Conservation (phyloP, 2,329 filamentous ascomycete species). For the Diplodia scrobiculata region DNA sequence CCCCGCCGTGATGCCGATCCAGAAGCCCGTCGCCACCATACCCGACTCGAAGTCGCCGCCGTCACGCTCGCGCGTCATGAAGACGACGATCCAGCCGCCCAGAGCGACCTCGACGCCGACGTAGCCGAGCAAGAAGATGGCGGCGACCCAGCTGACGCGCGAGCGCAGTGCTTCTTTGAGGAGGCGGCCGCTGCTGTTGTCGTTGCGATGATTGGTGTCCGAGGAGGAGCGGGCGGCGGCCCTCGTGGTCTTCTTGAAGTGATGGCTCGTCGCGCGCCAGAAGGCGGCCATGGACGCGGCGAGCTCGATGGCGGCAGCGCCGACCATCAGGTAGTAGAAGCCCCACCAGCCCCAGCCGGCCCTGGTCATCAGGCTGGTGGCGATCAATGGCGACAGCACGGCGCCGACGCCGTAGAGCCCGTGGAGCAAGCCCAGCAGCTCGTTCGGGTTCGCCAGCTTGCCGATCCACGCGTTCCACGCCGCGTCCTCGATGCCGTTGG, state of each 20-base stretch:
- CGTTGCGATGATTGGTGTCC: background rate
- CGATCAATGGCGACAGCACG: slow-evolving; percentile 68
- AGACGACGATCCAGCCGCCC: slow-evolving; percentile 80
- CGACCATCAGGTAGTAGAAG: slow-evolving; percentile 77
- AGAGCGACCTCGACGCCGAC: slow-evolving; percentile 76
- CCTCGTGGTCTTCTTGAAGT: slow-evolving; percentile 55
- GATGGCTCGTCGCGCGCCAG: slow-evolving; percentile 62
- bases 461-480: slow-evolving; percentile 66
- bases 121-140: slow-evolving; percentile 75
- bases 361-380: slow-evolving; percentile 71
- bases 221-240: slow-evolving; percentile 1
- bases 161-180: slow-evolving; percentile 55
- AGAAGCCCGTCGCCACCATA: slow-evolving; percentile 32
- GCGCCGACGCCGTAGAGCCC: slow-evolving; percentile 72
- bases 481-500: slow-evolving; percentile 68
- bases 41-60: slow-evolving; percentile 30
- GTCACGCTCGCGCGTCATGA: slow-evolving; percentile 77
- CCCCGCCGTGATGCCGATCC: slow-evolving; percentile 32
- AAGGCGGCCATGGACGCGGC: slow-evolving; percentile 58
- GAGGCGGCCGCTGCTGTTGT: slow-evolving; percentile 48
- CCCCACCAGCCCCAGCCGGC: slow-evolving; percentile 65
- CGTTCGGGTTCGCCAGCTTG: slow-evolving; percentile 72
- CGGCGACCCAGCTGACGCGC: slow-evolving; percentile 67
- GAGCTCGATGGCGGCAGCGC: slow-evolving; percentile 59
- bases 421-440: slow-evolving; percentile 72